Evolutionary conservation across 805 yeast genomes (phyloP), one percentile per base, ranked within the genome.

Genomic region (Yamadazyma ubonensis): DNA sequence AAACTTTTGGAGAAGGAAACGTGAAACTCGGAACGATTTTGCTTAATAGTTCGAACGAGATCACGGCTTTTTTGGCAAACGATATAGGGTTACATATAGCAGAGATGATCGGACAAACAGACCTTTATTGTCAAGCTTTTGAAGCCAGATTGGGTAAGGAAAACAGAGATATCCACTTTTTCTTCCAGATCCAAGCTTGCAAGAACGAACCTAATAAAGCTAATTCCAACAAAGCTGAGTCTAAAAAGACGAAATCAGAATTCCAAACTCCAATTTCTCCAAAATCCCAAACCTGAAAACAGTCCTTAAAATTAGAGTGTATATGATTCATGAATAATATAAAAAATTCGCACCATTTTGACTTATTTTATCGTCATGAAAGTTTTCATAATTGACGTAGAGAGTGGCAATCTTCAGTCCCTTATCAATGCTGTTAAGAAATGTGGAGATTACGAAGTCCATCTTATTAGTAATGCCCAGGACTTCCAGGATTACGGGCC

Each of bases 351-450:
- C 40, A 37, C 30, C 40, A 19, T 14, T 42, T 25, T 43, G 44
- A 39, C 39, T 43, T 41, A 36, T 36, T 26, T 17, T 29, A 21
- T 10, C 26, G 26, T 12, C 12, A 39, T 39, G 43, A 39, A 39
- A 28, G 63, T 83, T n/a, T 75, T 86, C 61, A 79, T 93, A 29
- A 85, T 93, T 42, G 98, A 93, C 55, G 93, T 90, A 7, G 91
- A 88, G 57, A 86, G 96, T 57, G 99, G 99, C 2, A 93, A 93
- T 57, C 66, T 93, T 41, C 91, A 87, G 54, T 91, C 98, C 1
- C 69, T 93, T 40, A 77, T 79, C 39, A 93, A 93, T 63, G 96
- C 98, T 2, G 78, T 95, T 33, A 84, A 81, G 50, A 70, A 70
- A 44, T 66, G 89, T 17, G 97, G 97, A 0, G 58, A 55, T 11